Percentiles rank a stretch among this genome's conserved stretches.
Conservation (phyloP, 2,329 filamentous ascomycete genomes). For the Aspergillus tubingensis region DNA sequence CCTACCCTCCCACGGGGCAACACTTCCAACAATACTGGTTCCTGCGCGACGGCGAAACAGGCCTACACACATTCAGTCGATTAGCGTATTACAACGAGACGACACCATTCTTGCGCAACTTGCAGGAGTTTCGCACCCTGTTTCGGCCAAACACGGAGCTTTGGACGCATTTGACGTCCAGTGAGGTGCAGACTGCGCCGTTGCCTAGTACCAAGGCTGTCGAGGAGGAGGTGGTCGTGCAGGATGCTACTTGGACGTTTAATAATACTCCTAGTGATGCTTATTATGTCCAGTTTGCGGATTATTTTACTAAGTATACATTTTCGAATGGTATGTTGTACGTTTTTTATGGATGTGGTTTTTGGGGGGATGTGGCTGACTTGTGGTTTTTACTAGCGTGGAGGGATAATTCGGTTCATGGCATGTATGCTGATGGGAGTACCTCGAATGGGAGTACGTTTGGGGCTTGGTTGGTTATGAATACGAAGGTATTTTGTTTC, state of each 20-base stretch:
- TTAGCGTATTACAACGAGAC: conserved; percentile 61
- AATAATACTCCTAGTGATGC: conserved; percentile 56
- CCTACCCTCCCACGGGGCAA: conserved; percentile 60
- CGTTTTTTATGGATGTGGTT: not conserved
- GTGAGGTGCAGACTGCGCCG: conserved; percentile 57
- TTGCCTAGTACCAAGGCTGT: conserved; percentile 43
- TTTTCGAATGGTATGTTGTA: conserved; percentile 52
- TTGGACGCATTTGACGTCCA: conserved; percentile 65
- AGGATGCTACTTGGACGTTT: conserved; percentile 66
- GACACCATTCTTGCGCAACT: conserved; percentile 57
- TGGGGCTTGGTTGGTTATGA: conserved; percentile 66
- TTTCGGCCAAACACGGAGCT: conserved; percentile 62
- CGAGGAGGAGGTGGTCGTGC: conserved; percentile 54
- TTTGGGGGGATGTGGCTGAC: not conserved
- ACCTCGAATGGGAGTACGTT: conserved; percentile 54
- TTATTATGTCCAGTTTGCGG: conserved; percentile 58
- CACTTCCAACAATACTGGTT: conserved; percentile 67
- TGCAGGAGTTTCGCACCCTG: conserved; percentile 63
- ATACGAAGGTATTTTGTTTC: conserved; percentile 55
- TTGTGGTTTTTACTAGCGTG: conserved; percentile 35
- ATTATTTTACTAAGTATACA: conserved; percentile 69
- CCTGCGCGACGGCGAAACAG: conserved; percentile 62
- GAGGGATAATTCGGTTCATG: conserved; percentile 61
- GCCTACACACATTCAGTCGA: conserved; percentile 63
- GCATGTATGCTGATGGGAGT: conserved; percentile 55